Evolutionary conservation across 2,329 filamentous ascomycete species (phyloP).

Genomic region (Peltaster fructicola): DNA sequence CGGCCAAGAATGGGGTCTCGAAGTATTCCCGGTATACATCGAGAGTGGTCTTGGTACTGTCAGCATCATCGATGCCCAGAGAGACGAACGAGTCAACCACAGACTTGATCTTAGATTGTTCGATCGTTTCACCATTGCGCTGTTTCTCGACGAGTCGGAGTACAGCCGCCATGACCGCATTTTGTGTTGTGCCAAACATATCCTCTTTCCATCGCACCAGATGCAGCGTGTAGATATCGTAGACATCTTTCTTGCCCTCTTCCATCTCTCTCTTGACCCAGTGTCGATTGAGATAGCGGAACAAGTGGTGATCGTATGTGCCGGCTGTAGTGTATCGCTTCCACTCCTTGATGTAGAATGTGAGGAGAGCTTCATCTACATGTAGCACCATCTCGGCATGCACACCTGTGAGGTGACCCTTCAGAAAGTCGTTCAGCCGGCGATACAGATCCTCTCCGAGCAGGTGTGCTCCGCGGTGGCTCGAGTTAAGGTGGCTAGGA

Average conservation of each 20-base stretch:
- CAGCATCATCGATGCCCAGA: conserved; percentile 79
- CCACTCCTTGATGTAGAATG: conserved; percentile 96
- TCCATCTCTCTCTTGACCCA: conserved; percentile 99
- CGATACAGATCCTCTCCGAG: conserved; percentile 93
- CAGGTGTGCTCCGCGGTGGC: conserved; percentile 71
- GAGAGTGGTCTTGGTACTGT: conserved; percentile 82
- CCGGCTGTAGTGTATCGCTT: conserved; percentile 85
- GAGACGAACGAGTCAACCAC: conserved; percentile 94
- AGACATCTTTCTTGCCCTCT: conserved; percentile 94
- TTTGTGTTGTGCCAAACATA: conserved; percentile 67
- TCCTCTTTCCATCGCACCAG: conserved; percentile 89
- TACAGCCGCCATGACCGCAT: conserved; percentile 87
- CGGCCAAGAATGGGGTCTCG: conserved; percentile 75
- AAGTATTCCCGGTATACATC: conserved; percentile 90
- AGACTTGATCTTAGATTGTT: conserved; percentile 90
- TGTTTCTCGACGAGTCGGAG: conserved; percentile 93
- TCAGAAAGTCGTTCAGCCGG: conserved; percentile 73
- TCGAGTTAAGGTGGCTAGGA: conserved; percentile 31
- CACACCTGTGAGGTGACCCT: conserved; percentile 54
- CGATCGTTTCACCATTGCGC: conserved; percentile 91
- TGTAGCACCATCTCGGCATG: conserved; percentile 58
- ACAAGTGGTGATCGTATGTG: conserved; percentile 94
- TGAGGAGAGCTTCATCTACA: conserved; percentile 73
- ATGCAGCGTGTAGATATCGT: conserved; percentile 94
- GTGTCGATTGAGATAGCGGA: conserved; percentile 88